phyloP scores from a whole-genome alignment of 208 protist species.

The Leishmania major region DNA sequence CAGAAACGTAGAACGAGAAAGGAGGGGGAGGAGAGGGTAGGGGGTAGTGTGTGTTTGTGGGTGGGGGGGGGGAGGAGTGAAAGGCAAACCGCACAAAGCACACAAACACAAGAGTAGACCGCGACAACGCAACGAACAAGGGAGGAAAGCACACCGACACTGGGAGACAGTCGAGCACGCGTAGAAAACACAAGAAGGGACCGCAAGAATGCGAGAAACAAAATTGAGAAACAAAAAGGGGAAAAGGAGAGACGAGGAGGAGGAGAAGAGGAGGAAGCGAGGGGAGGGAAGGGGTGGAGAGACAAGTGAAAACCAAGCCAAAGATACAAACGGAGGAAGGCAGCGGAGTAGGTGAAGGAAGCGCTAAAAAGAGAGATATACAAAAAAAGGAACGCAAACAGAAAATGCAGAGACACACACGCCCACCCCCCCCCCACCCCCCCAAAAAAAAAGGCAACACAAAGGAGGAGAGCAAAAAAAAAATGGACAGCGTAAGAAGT shows the following conservation, averaged over 20 bases:
- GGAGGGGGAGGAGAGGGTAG: too few species aligned
- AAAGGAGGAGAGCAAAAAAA: not conserved
- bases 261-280: too few species aligned
- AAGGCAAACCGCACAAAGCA: not conserved
- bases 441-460: not conserved
- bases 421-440: not conserved
- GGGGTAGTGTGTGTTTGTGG: too few species aligned
- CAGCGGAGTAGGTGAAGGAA: not conserved
- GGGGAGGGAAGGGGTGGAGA: constrained; percentile 13
- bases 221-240: not conserved
- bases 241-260: not conserved
- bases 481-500: not conserved
- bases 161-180: not conserved
- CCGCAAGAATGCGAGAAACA: not conserved
- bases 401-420: not conserved
- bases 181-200: not conserved
- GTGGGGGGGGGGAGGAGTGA: not conserved
- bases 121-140: not conserved
- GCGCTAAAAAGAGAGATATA: constrained; percentile 8
- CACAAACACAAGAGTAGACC: not conserved
- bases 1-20: constrained; percentile 2
- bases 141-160: not conserved
- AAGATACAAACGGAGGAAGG: constrained; percentile 10
- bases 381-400: not conserved
- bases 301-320: constrained; percentile 12